Evolutionary conservation across 2,329 filamentous ascomycete genomes (phyloP), one percentile per base, ranked within the genome.

Genomic region (Penicillium sp.): DNA sequence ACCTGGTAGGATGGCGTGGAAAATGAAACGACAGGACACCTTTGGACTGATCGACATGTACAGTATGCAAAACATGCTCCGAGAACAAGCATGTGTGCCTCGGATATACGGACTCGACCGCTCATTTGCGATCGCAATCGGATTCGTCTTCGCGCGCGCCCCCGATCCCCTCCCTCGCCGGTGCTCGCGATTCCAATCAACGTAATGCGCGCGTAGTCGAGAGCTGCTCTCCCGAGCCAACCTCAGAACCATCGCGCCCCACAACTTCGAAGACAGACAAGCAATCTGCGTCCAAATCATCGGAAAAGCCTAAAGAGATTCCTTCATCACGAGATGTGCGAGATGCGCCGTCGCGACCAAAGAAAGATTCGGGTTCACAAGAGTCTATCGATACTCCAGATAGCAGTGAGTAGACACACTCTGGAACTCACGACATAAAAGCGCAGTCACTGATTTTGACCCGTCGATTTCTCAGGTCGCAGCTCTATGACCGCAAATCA

Each of bases 41-140:
- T n/a, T n/a, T 30, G 17, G 23, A 14, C 9, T 15, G n/a, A 13
- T 17, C 18, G n/a, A 11, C 12, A 9, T 20, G 7, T 13, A 35
- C 30, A 62, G 65, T 74, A 13, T 86, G 83, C 63, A 81, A 80
- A 41, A 86, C 83, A 8, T 87, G 83, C 53, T 73, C 75, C 41
- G 82, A 83, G 51, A 84, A 84, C 55, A 79, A 80, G 7, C 82
- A 86, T 54, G 65, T 68, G 11, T 87, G 83, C 58, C 64, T 82
- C 25, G 82, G 83, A 20, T 86, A 85, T 54, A 74, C 70, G 12
- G 79, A 81, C 17, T 56, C 61, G 8, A 42, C 49, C 8, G 51
- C 56, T 12, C 59, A 63, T 36, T 33, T 51, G 28, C 59, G 62
- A 48, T 52, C 57, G n/a, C 56, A 55, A 36, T 55, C 59, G 12